phyloP scores from a whole-genome alignment of 768 basidiomycete genomes.

The Pisolithus albus region DNA sequence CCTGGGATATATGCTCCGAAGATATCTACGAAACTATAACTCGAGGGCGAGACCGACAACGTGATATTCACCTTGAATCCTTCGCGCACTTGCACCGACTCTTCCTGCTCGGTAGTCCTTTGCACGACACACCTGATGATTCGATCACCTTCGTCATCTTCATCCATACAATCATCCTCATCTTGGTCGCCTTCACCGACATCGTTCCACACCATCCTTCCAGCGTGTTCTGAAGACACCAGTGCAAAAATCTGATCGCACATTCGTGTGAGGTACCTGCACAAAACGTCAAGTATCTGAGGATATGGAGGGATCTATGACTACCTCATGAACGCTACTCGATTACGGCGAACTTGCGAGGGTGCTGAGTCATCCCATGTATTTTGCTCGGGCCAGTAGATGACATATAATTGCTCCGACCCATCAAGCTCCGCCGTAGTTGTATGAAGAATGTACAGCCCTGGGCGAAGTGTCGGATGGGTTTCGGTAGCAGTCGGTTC shows the following conservation, averaged over 20 bases:
- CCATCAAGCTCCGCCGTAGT: neutral
- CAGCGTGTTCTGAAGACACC: conserved; percentile 42
- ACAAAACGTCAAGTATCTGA: neutral
- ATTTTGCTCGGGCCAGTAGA: conserved; percentile 57
- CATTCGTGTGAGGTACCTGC: conserved; percentile 54
- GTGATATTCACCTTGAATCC: conserved; percentile 35
- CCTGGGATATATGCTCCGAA: conserved; percentile 7
- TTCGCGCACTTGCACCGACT: conserved; percentile 32
- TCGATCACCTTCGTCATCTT: conserved; percentile 14
- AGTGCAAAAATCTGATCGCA: conserved; percentile 49
- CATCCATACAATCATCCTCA: conserved; percentile 23
- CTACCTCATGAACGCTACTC: conserved; percentile 57
- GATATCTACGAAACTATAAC: neutral
- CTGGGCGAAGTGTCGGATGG: conserved; percentile 35
- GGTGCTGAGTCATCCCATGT: conserved; percentile 50
- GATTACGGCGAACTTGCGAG: conserved; percentile 42
- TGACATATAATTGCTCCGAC: conserved; percentile 33
- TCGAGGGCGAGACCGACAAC: neutral
- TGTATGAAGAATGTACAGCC: conserved; percentile 37
- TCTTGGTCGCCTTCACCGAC: conserved; percentile 23
- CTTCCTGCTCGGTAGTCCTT: conserved; percentile 48
- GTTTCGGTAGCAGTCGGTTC: neutral
- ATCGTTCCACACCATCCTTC: conserved; percentile 38
- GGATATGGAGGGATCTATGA: conserved; percentile 3
- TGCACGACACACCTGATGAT: conserved; percentile 44